A percentile compares a stretch with the other conserved stretches of the same genome.
Evolutionary conservation across 129 eudicot genomes (phyloP).

Genomic region (Flaveria trinervia): DNA sequence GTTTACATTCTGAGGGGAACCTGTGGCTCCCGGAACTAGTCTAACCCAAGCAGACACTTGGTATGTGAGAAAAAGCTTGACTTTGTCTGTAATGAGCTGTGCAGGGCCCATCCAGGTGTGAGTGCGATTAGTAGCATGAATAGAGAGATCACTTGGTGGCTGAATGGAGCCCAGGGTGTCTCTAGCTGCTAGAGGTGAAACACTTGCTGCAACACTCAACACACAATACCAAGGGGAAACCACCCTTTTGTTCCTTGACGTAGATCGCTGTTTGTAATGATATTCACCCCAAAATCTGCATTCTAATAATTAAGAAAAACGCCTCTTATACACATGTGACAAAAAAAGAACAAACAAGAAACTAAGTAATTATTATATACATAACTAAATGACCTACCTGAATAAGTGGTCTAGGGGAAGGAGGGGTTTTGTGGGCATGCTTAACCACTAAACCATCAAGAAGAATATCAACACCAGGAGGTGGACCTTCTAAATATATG

Average conservation of each 20-base stretch:
- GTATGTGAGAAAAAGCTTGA: constrained; percentile 67
- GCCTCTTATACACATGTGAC: too few relatives aligned
- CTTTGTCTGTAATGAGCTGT: constrained; percentile 62
- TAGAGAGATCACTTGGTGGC: constrained; percentile 30
- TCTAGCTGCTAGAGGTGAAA: constrained; percentile 71
- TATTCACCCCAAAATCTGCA: constrained; percentile 63
- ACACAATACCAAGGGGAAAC: constrained; percentile 84
- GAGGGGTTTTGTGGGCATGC: constrained; percentile 60
- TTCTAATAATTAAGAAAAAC: constrained; percentile 38
- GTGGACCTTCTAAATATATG: constrained; percentile 87
- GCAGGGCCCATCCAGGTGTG: constrained; percentile 88
- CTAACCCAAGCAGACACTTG: constrained; percentile 98
- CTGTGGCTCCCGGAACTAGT: constrained; percentile 48
- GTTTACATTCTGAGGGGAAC: constrained; percentile 59
- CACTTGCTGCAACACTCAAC: constrained; percentile 42
- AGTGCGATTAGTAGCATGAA: constrained; percentile 52
- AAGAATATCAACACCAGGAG: constrained; percentile 82
- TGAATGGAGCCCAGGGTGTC: constrained; percentile 52
- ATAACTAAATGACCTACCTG: constrained; percentile 43
- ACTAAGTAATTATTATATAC: background rate
- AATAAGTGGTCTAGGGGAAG: constrained; percentile 60
- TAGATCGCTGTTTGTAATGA: constrained; percentile 67
- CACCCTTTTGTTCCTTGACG: constrained; percentile 65
- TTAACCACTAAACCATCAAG: constrained; percentile 58
- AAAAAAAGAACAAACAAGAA: background rate